Base-by-base conservation (phyloP, 1,284 basidiomycete genomes). In the Garcileccinum viscosum region DNA sequence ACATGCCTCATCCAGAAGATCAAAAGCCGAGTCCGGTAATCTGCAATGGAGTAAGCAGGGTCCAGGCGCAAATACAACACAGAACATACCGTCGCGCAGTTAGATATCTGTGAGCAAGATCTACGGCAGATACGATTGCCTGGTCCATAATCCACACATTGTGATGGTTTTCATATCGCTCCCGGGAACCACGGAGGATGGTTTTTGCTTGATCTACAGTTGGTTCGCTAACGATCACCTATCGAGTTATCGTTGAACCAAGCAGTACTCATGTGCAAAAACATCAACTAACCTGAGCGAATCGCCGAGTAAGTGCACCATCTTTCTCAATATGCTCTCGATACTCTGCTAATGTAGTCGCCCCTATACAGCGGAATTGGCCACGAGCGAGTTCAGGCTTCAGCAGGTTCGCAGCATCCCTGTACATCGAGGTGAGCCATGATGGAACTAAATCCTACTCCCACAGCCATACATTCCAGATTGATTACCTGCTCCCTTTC, bases 311-410 rank as follows among this genome's bases (percentile, higher is more conserved):
- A 50, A 69, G 68, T 22, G 68, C 68, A 4, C 68, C 68, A 42
- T 69, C 68, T 69, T 69, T 69, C 35, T 69, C 68, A 8, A 69
- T 69, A 50, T 69, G 58, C 32, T 69, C 68, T 17, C 68, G 68
- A 53, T 68, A 69, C 40, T 69, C 68, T 50, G 68, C 42, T 8
- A 64, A 35, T 6, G 68, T 69, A 14, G 68, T 69, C 3, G 68
- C 68, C 22, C 68, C 68, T 27, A 69, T 62, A 35, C 68, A 69
- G 5, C 67, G 38, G 56, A 69, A 69, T 37, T 69, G 68, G 4
- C 68, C 68, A 60, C 68, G 68, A 19, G 68, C 68, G 33, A 69
- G 68, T 40, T 67, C 68, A 38, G 68, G 68, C 38, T 69, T 69
- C 37, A 69, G 44, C 30, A 69, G 50, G 33, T 68, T 69, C 17